A percentile compares a stretch with the other conserved stretches of the same genome.
Conservation (phyloP, 129 eudicot genomes). For the Rutidosis leptorrhynchoides region DNA sequence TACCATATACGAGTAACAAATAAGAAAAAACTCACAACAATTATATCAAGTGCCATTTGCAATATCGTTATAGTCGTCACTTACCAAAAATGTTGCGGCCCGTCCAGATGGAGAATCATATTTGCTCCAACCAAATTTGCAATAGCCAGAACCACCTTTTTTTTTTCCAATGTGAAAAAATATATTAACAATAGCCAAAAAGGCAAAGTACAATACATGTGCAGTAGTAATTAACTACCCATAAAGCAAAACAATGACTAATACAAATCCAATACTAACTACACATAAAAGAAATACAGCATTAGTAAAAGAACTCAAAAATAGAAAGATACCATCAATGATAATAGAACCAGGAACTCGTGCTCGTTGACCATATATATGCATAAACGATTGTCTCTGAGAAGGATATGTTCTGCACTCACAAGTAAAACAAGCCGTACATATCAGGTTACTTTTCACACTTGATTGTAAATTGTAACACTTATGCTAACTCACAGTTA, state of each 20-base stretch:
- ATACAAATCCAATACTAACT: too few relatives aligned
- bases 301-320: slow-evolving; percentile 8
- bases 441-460: neutral
- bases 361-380: slow-evolving; percentile 66
- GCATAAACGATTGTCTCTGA: slow-evolving; percentile 70
- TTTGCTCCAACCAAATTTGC: slow-evolving; percentile 98
- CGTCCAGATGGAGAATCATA: slow-evolving; percentile 77
- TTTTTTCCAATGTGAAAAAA: too few relatives aligned
- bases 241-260: too few relatives aligned
- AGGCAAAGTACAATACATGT: too few relatives aligned
- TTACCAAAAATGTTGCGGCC: slow-evolving; percentile 84
- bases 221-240: too few relatives aligned
- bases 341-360: slow-evolving; percentile 81
- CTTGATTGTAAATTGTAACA: neutral
- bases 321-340: slow-evolving; percentile 63
- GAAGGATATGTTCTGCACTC: slow-evolving; percentile 54
- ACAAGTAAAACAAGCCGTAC: slow-evolving; percentile 22
- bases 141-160: slow-evolving; percentile 99
- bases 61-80: slow-evolving; percentile 15
- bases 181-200: too few relatives aligned
- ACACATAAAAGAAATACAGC: too few relatives aligned
- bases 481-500: slow-evolving; percentile 2
- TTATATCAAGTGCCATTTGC: slow-evolving; percentile 7
- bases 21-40: slow-evolving; percentile 4
- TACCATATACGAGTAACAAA: neutral